Evolutionary conservation across 169 alveolate species (phyloP).

Genomic region (Toxoplasma gondii): DNA sequence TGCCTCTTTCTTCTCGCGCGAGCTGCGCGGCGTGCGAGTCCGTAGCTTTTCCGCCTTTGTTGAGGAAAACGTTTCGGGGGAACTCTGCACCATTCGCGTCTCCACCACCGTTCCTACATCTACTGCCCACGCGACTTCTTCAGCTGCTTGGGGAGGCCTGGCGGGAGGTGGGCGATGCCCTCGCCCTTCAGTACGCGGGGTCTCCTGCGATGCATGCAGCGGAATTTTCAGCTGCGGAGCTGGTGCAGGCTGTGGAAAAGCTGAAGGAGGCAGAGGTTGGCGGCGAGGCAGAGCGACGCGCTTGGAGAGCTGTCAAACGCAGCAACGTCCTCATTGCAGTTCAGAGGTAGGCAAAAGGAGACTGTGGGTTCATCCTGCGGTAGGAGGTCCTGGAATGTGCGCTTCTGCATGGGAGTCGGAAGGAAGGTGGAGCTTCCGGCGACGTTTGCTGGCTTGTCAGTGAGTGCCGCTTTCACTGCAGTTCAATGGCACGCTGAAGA

Average conservation of each 20-base stretch:
- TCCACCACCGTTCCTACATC: neutral
- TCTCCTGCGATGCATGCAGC: slow-evolving; percentile 69
- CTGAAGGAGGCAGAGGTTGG: neutral
- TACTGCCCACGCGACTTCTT: neutral
- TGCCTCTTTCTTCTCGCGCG: neutral
- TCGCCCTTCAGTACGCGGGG: slow-evolving; percentile 57
- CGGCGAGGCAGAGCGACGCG: neutral
- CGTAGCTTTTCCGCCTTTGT: no score
- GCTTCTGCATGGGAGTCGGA: no score
- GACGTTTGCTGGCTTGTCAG: no score
- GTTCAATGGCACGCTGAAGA: no score
- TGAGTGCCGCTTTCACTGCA: no score
- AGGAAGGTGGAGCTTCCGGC: no score
- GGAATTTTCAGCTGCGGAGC: slow-evolving; percentile 7
- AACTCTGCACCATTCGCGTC: neutral
- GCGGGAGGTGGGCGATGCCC: slow-evolving; percentile 57
- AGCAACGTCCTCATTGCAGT: slow-evolving; percentile 7
- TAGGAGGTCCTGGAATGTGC: no score
- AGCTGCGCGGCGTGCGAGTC: no score
- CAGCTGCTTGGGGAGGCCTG: slow-evolving; percentile 50
- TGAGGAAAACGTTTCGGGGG: no score
- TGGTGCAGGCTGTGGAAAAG: neutral
- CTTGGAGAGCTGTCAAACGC: neutral
- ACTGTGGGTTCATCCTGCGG: neutral
- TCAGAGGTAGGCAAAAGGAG: neutral